Percentiles rank a stretch among this genome's conserved stretches.
These are phyloP conservation scores for Corynascus novoguineensis DNA, from an alignment of 495 filamentous ascomycete species.

Conservation along the genomic window DNA sequence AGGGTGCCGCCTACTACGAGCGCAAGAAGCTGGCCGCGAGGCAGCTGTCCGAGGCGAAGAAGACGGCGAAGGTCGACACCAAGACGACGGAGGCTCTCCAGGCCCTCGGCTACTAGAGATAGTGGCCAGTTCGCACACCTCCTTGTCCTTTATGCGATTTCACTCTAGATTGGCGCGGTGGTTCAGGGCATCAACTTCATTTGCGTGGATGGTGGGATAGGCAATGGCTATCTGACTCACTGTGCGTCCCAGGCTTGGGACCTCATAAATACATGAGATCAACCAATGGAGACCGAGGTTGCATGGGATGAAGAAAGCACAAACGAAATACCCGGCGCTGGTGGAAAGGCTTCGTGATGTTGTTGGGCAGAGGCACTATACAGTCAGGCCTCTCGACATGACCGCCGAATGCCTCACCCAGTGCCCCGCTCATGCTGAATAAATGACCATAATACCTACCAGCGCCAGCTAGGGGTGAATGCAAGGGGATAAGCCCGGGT, in stretches of 20 bases:
- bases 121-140: conserved; percentile 23
- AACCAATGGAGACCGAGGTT: conserved; percentile 35
- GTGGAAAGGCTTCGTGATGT: conserved; percentile 21
- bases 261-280: conserved; percentile 38
- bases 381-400: conserved; percentile 14
- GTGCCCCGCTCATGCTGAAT: conserved; percentile 26
- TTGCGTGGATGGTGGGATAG: conserved; percentile 34
- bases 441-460: conserved; percentile 27
- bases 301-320: conserved; percentile 32
- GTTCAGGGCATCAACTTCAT: conserved; percentile 40
- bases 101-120: conserved; percentile 50
- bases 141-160: conserved; percentile 37
- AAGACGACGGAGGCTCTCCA: conserved; percentile 52
- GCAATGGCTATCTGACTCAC: conserved; percentile 33
- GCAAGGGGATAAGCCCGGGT: background rate
- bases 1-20: conserved; percentile 98
- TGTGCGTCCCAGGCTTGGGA: conserved; percentile 34
- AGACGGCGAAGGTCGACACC: conserved; percentile 79
- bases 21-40: conserved; percentile 93
- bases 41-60: conserved; percentile 85
- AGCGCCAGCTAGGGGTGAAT: conserved; percentile 15
- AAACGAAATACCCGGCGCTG: conserved; percentile 32
- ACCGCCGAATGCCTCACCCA: conserved; percentile 14
- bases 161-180: conserved; percentile 40
- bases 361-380: conserved; percentile 20